phyloP scores from a whole-genome alignment of 2,329 filamentous ascomycete species.

The Annulohypoxylon truncatum region DNA sequence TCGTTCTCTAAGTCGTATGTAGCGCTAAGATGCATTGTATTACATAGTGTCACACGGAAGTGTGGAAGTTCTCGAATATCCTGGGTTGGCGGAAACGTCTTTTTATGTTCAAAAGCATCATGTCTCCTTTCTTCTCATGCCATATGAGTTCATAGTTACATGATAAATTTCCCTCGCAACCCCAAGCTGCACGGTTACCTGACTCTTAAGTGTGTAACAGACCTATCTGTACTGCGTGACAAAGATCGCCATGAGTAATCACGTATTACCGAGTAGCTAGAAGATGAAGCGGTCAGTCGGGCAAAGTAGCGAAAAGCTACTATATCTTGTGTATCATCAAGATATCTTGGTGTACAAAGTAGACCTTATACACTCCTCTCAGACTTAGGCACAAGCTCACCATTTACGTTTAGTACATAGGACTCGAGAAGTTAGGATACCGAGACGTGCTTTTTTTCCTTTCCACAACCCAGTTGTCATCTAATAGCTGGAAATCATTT shows the following conservation, averaged over 20 bases:
- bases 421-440: not conserved
- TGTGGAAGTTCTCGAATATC: not conserved
- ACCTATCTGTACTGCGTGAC: not conserved
- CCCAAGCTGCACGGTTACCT: not conserved
- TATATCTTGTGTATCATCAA: conserved; percentile 5
- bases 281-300: conserved; percentile 1
- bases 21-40: not conserved
- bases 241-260: not conserved
- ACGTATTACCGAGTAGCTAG: not conserved
- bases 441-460: not conserved
- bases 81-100: not conserved
- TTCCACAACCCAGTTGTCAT: not conserved
- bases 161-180: not conserved
- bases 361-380: conserved; percentile 3
- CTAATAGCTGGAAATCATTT: not conserved
- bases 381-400: not conserved
- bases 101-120: not conserved
- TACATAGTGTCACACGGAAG: not conserved
- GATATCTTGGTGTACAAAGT: conserved; percentile 5
- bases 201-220: not conserved
- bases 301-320: conserved; percentile 6
- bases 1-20: not conserved
- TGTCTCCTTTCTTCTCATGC: not conserved
- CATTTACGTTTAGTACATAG: not conserved
- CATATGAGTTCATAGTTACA: not conserved